A percentile compares a stretch with the other conserved stretches of the same genome.
Conservation (phyloP, 2,329 filamentous ascomycete genomes). For the Alternaria longipes region DNA sequence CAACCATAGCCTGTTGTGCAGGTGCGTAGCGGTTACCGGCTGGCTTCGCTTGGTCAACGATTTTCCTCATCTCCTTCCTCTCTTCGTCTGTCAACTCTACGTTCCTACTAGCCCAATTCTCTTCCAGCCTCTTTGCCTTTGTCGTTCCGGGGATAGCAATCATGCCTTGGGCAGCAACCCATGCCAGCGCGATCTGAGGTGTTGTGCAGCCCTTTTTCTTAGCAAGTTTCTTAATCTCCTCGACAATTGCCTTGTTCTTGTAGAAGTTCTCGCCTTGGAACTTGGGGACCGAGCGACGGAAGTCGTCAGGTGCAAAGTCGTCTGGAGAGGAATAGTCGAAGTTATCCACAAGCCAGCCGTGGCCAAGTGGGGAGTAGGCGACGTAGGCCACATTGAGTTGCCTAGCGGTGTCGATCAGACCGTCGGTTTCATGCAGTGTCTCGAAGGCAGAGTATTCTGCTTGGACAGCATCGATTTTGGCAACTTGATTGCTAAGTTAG, state of each 20-base stretch:
- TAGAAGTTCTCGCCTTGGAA: constrained; percentile 52
- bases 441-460: constrained; percentile 62
- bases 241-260: constrained; percentile 42
- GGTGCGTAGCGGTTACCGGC: constrained; percentile 47
- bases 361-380: constrained; percentile 47
- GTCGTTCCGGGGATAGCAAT: constrained; percentile 65
- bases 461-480: constrained; percentile 59
- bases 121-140: constrained; percentile 27
- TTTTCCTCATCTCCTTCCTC: constrained; percentile 30
- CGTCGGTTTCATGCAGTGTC: constrained; percentile 53
- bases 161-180: constrained; percentile 46
- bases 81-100: constrained; percentile 34
- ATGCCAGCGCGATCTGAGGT: constrained; percentile 62
- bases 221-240: constrained; percentile 38
- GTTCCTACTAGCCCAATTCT: constrained; percentile 33
- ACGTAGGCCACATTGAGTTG: constrained; percentile 51
- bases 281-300: constrained; percentile 49
- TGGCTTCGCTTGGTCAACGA: constrained; percentile 52
- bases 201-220: constrained; percentile 62
- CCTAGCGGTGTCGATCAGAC: constrained; percentile 48
- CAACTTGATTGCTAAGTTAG: constrained; percentile 36
- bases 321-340: constrained; percentile 48
- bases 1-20: constrained; percentile 22
- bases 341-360: constrained; percentile 37
- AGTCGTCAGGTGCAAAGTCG: constrained; percentile 54